Percentiles rank a stretch among this genome's conserved stretches.
Conservation (phyloP, 306 rosid species). For the Cucurbita maxima region DNA sequence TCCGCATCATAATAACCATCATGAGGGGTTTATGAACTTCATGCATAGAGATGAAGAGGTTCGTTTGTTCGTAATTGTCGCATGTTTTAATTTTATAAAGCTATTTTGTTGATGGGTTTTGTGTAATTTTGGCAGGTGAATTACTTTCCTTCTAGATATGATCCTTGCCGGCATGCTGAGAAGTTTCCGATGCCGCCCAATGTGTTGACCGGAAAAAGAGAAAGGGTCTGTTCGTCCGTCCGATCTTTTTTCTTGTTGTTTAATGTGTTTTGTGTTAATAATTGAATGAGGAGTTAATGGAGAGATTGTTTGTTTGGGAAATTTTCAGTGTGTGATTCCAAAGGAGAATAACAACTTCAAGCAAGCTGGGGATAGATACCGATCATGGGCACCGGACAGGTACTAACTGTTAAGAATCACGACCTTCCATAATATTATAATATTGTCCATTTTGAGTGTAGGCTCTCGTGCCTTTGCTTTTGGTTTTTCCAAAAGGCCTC, state of each 20-base stretch:
- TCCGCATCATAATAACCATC: constrained; percentile 82
- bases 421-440: no score
- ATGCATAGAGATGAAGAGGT: constrained; percentile 96
- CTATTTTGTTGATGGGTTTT: neutral
- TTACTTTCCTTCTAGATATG: constrained; percentile 86
- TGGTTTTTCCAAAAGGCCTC: no score
- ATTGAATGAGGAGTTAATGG: neutral
- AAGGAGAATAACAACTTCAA: constrained; percentile 83
- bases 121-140: constrained; percentile 28
- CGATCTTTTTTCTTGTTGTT: no score
- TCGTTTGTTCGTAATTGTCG: neutral
- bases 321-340: constrained; percentile 36
- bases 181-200: constrained; percentile 46
- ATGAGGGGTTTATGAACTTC: constrained; percentile 83
- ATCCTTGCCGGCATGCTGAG: constrained; percentile 72
- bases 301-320: neutral
- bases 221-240: constrained; percentile 34
- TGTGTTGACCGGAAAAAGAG: constrained; percentile 42
- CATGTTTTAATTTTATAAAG: no score
- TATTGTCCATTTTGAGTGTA: no score
- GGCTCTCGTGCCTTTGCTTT: no score
- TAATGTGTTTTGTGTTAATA: neutral
- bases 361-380: constrained; percentile 86
- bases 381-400: constrained; percentile 82
- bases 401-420: neutral